Percentiles rank a stretch among this genome's conserved stretches.
Evolutionary conservation across 495 filamentous ascomycete genomes (phyloP).

Genomic region (Lichina pygmaea): DNA sequence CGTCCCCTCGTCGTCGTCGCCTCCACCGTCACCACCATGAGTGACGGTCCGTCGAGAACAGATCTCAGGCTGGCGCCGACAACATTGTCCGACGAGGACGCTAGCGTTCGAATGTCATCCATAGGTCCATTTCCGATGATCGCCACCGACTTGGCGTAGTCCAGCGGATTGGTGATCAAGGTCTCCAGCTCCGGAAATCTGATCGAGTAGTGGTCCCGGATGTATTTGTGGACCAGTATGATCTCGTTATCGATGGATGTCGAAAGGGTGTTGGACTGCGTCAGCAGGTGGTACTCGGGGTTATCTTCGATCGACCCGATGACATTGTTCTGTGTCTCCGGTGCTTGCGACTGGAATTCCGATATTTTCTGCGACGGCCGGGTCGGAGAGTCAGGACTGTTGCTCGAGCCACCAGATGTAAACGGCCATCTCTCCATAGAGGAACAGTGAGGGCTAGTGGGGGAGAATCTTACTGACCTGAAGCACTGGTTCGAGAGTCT

Average conservation of each 20-base stretch:
- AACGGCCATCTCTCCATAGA: conserved; percentile 12
- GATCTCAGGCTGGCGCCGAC: conserved; percentile 45
- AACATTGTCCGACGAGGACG: conserved; percentile 43
- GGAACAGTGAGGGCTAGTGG: not conserved
- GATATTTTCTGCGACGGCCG: conserved; percentile 38
- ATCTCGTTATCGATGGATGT: conserved; percentile 80
- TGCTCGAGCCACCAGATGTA: conserved; percentile 14
- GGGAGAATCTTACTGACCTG: conserved; percentile 30
- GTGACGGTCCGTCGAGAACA: conserved; percentile 60
- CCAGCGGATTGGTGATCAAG: conserved; percentile 68
- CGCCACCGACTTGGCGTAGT: conserved; percentile 87
- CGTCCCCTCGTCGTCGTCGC: conserved; percentile 69
- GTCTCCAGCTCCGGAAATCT: conserved; percentile 93
- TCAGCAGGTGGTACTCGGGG: conserved; percentile 62
- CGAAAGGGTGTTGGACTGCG: conserved; percentile 60
- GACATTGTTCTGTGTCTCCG: conserved; percentile 29
- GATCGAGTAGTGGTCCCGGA: conserved; percentile 81
- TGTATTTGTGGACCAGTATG: conserved; percentile 78
- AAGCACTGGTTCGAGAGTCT: conserved; percentile 45
- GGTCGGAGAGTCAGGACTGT: conserved; percentile 29
- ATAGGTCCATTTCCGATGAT: conserved; percentile 84
- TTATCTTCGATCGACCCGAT: conserved; percentile 62
- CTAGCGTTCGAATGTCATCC: conserved; percentile 57
- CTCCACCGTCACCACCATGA: conserved; percentile 94
- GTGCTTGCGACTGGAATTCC: conserved; percentile 39